These are phyloP conservation scores for Stephania cephalantha DNA, from an alignment of 164 flowering plant species.

Conservation along the genomic window DNA sequence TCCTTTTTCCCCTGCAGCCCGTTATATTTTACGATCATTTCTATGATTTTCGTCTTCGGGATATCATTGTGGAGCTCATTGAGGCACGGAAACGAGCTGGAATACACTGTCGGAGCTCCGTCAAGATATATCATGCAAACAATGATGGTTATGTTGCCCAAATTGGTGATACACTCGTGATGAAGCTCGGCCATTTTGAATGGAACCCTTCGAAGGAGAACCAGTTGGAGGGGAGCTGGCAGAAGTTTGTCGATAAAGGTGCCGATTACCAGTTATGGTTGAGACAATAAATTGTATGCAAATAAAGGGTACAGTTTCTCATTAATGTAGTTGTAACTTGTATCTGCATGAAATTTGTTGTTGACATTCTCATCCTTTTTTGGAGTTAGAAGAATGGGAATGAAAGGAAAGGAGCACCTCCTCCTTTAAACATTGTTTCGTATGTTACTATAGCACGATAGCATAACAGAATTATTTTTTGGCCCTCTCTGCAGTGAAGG, in stretches of 20 bases:
- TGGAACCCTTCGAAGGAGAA: slow-evolving; percentile 65
- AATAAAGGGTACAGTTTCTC: no score
- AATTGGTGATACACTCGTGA: slow-evolving; percentile 42
- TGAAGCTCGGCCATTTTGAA: slow-evolving; percentile 53
- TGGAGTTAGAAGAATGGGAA: no score
- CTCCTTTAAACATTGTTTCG: no score
- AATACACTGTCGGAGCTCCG: slow-evolving; percentile 49
- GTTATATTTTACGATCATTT: slow-evolving; percentile 56
- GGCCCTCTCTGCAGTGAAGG: no score
- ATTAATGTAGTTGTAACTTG: no score
- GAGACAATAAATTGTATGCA: slow-evolving; percentile 27
- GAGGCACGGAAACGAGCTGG: slow-evolving; percentile 46
- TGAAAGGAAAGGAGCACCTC: no score
- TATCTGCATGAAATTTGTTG: no score
- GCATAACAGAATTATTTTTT: no score
- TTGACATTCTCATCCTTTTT: no score
- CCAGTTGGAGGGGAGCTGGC: slow-evolving; percentile 53
- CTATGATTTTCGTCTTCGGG: slow-evolving; percentile 55
- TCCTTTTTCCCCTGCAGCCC: slow-evolving; percentile 35
- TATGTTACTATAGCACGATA: no score
- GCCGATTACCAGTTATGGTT: slow-evolving; percentile 54
- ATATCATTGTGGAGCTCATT: slow-evolving; percentile 41
- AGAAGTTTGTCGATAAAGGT: slow-evolving; percentile 49
- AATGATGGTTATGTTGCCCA: slow-evolving; percentile 53
- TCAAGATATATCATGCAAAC: slow-evolving; percentile 51